Percentiles rank a stretch among this genome's conserved stretches.
Evolutionary conservation across 768 basidiomycete genomes (phyloP).

Genomic region (Leccinum disarticulatum): DNA sequence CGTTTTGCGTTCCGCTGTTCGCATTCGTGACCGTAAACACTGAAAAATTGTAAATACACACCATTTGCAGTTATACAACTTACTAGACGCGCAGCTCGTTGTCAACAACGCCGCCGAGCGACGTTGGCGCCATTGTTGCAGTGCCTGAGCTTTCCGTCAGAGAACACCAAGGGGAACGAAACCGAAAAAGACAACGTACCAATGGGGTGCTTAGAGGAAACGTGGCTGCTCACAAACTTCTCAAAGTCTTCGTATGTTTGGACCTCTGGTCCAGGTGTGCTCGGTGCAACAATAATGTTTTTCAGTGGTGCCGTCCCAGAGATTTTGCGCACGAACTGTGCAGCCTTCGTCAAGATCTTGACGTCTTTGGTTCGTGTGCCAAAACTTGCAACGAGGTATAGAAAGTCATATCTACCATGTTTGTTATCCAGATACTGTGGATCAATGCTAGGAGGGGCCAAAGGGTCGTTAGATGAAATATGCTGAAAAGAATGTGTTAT

Average conservation of each 20-base stretch:
- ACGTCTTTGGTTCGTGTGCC: conserved; percentile 6
- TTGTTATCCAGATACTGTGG: conserved; percentile 15
- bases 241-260: conserved; percentile 19
- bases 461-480: conserved; percentile 14
- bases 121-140: conserved; percentile 18
- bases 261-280: conserved; percentile 20
- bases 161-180: background rate
- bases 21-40: background rate
- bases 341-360: conserved; percentile 17
- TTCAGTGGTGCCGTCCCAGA: conserved; percentile 18
- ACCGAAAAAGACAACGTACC: background rate
- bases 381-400: background rate
- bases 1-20: conserved; percentile 16
- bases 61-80: background rate
- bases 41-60: conserved; percentile 1
- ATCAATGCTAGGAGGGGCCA: conserved; percentile 12
- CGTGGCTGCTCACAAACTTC: conserved; percentile 1
- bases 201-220: conserved; percentile 12
- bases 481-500: conserved; percentile 8
- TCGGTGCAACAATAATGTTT: conserved; percentile 15
- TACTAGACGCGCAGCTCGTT: conserved; percentile 17
- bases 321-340: conserved; percentile 13
- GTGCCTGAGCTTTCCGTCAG: conserved; percentile 13
- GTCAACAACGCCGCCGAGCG: conserved; percentile 22
- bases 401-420: conserved; percentile 3